Evolutionary conservation across 2,329 filamentous ascomycete genomes (phyloP), one percentile per base, ranked within the genome.

Genomic region (Aspergillus japonicus): DNA sequence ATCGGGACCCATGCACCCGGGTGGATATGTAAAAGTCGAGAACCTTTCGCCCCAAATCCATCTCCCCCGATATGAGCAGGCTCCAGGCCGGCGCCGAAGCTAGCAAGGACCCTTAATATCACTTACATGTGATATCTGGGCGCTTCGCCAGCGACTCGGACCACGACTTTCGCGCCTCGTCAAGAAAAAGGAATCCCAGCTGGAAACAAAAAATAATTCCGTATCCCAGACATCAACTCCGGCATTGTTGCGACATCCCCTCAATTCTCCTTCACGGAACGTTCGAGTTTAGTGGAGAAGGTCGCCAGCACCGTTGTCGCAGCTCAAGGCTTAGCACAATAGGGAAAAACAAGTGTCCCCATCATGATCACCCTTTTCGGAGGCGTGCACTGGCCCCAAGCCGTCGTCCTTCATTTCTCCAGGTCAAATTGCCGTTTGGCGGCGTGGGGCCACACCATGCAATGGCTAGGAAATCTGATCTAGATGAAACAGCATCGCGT

Each of bases 401-500:
- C 19, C 42, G 29, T 23, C 53, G 39, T 48, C 53, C 53, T 55
- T 55, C 53, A 55, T 55, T 55, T 55, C 53, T 48, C 53, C 53
- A 21, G 53, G 53, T 23, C 42, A 55, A 55, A 44, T 31, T 55
- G 42, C 39, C 26, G 26, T 31, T 47, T 23, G 26, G 42, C 42
- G 29, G 42, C 53, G 53, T 55, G 53, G 53, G 53, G 53, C 53
- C 53, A 55, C 23, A 55, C 42, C 53, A 55, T 55, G 53, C 53
- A 55, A 48, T 21, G 10, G 19, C 42, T 47, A 33, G 53, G 53
- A 5, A 47, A 48, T 55, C 42, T 48, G 53, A 55, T 55, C 23
- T 47, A 55, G 42, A 55, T 55, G 53, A 55, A 55, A 55, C 53
- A 29, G 31, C 42, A 23, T 55, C 24, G 42, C 53, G 31, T 26